Evolutionary conservation across 805 yeast species (phyloP), one percentile per base, ranked within the genome.

Genomic region (Wickerhamiella galacta): DNA sequence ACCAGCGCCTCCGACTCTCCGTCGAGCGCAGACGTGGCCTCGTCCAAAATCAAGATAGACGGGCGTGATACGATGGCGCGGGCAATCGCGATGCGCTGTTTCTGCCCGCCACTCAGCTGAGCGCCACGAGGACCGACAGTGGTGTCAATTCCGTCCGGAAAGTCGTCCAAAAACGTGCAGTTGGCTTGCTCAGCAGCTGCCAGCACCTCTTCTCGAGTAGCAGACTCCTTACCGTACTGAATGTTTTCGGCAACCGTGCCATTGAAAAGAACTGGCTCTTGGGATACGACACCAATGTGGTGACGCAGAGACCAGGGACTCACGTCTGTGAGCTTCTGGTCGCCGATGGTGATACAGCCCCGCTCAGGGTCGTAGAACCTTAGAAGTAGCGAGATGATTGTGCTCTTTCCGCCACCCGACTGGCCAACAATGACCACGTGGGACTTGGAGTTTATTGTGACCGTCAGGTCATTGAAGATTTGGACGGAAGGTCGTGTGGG

Each of bases 341-440:
- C 71, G 39, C 83, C 83, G 15, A 85, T 63, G 3, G 57, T 44
- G 21, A 87, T 70, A 6, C 54, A 45, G 16, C 96, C 96, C 0
- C 52, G 38, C 9, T 51, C 49, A 2, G 92, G 85, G 46, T 83
- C 94, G 54, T 87, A 87, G 49, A 79, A 80, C 38, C 96, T 63
- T 44, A 85, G 56, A 28, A 87, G 56, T 33, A 87, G 57, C 33
- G 85, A 80, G 5, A 85, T 66, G 3, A 87, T 70, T 0, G 95
- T 85, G 12, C 93, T 80, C 52, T 87, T 87, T 17, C 96, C 96
- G 39, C 93, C 79, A 2, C 96, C 96, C 21, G 92, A 76, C n/a
- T 94, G 95, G 2, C 96, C 96, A 12, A 85, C 95, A 38, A 87
- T 72, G 51, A 95, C 85, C 11, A 85, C 73, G 46, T 87, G 87